Conservation (phyloP, 192 early-diverging fungal genomes). For the Gaertneriomyces semiglobifer region DNA sequence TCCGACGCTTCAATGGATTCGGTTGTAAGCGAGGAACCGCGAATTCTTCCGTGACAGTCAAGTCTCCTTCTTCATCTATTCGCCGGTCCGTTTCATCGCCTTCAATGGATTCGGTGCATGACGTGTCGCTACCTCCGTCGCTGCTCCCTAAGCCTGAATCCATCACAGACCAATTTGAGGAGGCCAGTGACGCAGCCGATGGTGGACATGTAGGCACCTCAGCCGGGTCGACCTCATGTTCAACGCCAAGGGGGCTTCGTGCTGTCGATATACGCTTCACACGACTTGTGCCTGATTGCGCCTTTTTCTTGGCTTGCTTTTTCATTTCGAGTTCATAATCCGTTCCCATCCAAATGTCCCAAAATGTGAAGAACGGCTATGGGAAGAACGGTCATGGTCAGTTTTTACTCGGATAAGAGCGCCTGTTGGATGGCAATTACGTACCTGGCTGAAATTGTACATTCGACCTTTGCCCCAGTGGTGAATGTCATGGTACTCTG, state of each 20-base stretch:
- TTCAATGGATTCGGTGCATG: neutral
- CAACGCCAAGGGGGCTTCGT: no score
- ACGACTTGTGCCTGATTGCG: neutral
- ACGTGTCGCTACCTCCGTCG: neutral
- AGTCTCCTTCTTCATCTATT: no score
- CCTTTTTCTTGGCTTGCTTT: slow-evolving; percentile 17
- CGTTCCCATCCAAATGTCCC: slow-evolving; percentile 73
- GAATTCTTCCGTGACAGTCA: no score
- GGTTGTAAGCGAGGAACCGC: no score
- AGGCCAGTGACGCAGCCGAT: neutral
- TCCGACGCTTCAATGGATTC: no score
- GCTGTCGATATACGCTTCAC: no score
- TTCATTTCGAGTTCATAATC: slow-evolving; percentile 43
- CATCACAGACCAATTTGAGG: neutral
- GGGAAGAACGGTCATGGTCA: neutral
- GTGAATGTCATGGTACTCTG: slow-evolving; percentile 61
- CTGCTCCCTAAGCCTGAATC: neutral
- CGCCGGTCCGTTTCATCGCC: neutral
- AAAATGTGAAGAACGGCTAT: slow-evolving; percentile 76
- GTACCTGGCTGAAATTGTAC: slow-evolving; percentile 52
- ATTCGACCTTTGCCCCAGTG: slow-evolving; percentile 50
- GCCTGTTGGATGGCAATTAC: slow-evolving; percentile 45
- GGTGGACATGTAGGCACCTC: neutral
- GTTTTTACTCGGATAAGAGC: neutral
- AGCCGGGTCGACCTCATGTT: neutral